Base-by-base conservation (phyloP, 371 early-diverging fungal species). In the Syncephalis plumigaleata region DNA sequence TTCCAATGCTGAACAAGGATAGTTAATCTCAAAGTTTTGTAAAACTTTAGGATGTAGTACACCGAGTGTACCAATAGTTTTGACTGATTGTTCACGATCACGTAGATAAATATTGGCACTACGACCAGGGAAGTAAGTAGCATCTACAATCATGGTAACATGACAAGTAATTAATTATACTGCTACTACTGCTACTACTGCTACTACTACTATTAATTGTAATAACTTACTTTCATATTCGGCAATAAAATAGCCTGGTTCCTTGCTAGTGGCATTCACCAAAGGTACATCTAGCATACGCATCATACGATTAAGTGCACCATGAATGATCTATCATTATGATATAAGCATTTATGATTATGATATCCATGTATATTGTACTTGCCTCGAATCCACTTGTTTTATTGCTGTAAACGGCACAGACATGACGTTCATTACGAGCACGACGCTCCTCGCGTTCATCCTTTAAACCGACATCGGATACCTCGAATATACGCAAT, bases 401-500 rank as follows among this genome's bases (percentile, higher is more conserved):
- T 58, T 83, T 85, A 61, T 85, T 82, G 23, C 84, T 78, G 65
- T 84, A 94, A 22, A 93, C 70, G 27, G 86, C 91, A 55, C 84
- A 79, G 27, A 98, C 75, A 45, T 81, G 81, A 51, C 98, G 84
- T 64, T 87, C 78, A 66, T 99, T 99, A 55, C 84, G 69, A 2
- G 93, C 78, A 36, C 87, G 71, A 50, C 89, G 75, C 55, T 89
- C 91, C 49, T 64, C 56, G 3, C 70, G 53, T 9, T 79, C 68
- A 63, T 90, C 87, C 69, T 91, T 84, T 59, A 87, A 67, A 20
- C 90, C 90, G 31, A 98, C 86, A 59, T 99, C 99, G 27, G 89
- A 84, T 15, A 95, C 90, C 60, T 99, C 99, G 66, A 98, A 99
- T 43, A 98, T 61, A 66, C 86, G 85, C 67, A 98, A 64, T 3